A percentile compares a stretch with the other conserved stretches of the same genome.
These are phyloP conservation scores for Chrysoporthe austroafricana DNA, from an alignment of 2,329 filamentous ascomycete genomes.

Conservation along the genomic window DNA sequence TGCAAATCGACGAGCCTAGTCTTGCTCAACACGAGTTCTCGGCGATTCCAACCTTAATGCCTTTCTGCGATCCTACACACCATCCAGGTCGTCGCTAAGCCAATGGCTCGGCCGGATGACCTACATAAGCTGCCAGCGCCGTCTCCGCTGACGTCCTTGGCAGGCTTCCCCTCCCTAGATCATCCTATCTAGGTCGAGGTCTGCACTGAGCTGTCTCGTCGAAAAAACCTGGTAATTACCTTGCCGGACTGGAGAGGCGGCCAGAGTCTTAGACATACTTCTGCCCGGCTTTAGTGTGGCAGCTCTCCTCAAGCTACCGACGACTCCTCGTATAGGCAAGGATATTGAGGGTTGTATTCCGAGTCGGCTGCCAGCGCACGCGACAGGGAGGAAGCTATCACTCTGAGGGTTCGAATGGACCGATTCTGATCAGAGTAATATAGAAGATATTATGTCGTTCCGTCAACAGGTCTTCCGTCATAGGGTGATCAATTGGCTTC, in stretches of 20 bases:
- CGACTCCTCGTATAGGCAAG: conserved; percentile 18
- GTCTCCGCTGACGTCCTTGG: conserved; percentile 10
- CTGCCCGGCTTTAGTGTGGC: conserved; percentile 10
- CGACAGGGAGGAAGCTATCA: conserved; percentile 8
- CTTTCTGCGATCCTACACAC: conserved; percentile 2
- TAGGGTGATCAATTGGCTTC: conserved; percentile 15
- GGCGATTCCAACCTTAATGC: conserved; percentile 15
- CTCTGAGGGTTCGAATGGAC: not conserved
- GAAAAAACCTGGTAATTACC: not conserved
- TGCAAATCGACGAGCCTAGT: conserved; percentile 20
- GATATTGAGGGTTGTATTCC: not conserved
- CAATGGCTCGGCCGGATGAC: conserved; percentile 12
- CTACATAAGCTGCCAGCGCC: conserved; percentile 11
- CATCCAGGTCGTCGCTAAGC: conserved; percentile 2
- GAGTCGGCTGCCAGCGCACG: not conserved
- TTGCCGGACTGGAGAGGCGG: not conserved
- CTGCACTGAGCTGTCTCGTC: not conserved
- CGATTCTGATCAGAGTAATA: too few relatives aligned
- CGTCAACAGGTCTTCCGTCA: conserved; percentile 18
- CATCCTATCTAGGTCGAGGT: not conserved
- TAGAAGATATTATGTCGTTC: not conserved
- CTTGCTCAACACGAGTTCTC: conserved; percentile 26
- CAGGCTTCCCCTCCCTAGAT: conserved; percentile 1
- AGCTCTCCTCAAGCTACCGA: not conserved
- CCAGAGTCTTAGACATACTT: not conserved